Base-by-base conservation (phyloP, 345 rosid species). In the Cochlearia excelsa region DNA sequence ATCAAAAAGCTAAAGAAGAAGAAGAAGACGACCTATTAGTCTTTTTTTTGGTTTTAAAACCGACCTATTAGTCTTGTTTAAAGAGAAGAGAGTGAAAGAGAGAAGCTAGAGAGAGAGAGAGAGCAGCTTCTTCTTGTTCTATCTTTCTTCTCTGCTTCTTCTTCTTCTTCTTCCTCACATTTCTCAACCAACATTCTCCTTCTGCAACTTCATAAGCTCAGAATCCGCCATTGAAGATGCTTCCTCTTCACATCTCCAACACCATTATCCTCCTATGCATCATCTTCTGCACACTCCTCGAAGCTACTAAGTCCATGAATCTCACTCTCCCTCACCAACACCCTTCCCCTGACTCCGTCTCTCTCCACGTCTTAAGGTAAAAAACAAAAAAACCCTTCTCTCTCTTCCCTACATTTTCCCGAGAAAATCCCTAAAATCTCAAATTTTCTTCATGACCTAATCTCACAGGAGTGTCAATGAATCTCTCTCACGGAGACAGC, bases 301-400 rank as follows among this genome's bases (percentile, higher is more conserved):
- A 41, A 42, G 56, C 66, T 43, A 46, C 76, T 50, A 30, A 37
- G 10, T 28, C 77, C 27, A 47, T 58, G 51, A 84, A 79, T 67
- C 77, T 78, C 61, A 78, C 78, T 59, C 81, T 81, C 53, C 84
- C 80, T 41, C 90, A 84, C 68, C 90, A 84, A 42, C 90, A 84
- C 28, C 82, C 84, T 37, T 70, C 69, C 55, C 90, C 90, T 33
- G 86, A 84, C 1, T 69, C 75, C 30, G 77, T 84, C 71, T 79
- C 58, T 71, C 78, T 51, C 58, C 80, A 81, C 59, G 80, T 84
- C 30, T 67, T 65, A 54, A 75, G 81, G 89, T 84, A 79, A 68
- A 54, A 4, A 28, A 10, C 27, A 43, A 37, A 37, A 34, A 34
- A 34, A 34, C 40, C 40, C 6, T 16, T 6, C n/a, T 29, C 33